These are phyloP conservation scores for Penicillium mononematosum DNA, from an alignment of 495 filamentous ascomycete species.

Conservation along the genomic window DNA sequence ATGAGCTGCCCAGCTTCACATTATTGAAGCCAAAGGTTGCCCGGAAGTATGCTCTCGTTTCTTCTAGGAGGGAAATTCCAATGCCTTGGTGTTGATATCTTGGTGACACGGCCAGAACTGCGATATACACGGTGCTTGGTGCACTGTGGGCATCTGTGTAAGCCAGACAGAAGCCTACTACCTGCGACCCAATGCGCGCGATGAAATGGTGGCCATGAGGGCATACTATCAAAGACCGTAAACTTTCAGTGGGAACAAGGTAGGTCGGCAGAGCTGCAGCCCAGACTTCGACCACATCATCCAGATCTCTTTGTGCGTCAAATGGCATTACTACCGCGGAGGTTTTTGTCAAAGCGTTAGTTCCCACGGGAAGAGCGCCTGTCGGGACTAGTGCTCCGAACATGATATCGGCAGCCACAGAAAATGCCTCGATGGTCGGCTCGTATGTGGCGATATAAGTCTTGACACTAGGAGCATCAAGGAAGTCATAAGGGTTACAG, in stretches of 20 bases:
- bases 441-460: constrained; percentile 52
- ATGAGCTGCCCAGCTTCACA: constrained; percentile 42
- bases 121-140: constrained; percentile 32
- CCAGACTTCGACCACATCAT: constrained; percentile 37
- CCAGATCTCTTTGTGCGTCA: constrained; percentile 30
- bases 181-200: constrained; percentile 27
- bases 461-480: constrained; percentile 37
- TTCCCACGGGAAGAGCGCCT: constrained; percentile 41
- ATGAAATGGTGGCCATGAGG: constrained; percentile 37
- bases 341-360: constrained; percentile 12
- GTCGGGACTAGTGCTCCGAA: constrained; percentile 35
- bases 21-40: constrained; percentile 23
- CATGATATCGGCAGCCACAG: constrained; percentile 41
- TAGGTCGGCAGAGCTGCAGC: constrained; percentile 44
- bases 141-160: constrained; percentile 32
- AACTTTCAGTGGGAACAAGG: constrained; percentile 25
- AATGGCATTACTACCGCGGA: constrained; percentile 23
- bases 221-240: constrained; percentile 31
- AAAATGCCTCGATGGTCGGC: constrained; percentile 47
- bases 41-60: constrained; percentile 33
- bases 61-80: constrained; percentile 43
- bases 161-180: constrained; percentile 46
- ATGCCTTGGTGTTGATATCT: constrained; percentile 40
- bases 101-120: constrained; percentile 45
- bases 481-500: constrained; percentile 51